Conservation (phyloP, 768 basidiomycete genomes). For the Candolleomyces eurysporus region DNA sequence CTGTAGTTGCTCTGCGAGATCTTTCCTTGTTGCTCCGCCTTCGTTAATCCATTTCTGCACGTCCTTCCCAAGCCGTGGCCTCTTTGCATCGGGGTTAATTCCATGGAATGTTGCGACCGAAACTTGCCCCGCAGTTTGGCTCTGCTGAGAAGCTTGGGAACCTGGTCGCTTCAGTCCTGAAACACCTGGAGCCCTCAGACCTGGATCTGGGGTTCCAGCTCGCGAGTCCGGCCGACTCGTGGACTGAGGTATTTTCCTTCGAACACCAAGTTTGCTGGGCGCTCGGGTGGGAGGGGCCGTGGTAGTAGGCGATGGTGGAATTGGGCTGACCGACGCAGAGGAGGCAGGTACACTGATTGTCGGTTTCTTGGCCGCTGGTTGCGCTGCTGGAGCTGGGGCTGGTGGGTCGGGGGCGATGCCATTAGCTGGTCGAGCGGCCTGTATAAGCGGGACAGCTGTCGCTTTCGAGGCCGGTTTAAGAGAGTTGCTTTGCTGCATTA, state of each 20-base stretch:
- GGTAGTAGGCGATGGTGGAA: neutral
- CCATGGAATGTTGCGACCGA: slow-evolving; percentile 44
- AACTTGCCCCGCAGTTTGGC: slow-evolving; percentile 25
- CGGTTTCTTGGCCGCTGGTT: slow-evolving; percentile 19
- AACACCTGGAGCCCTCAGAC: slow-evolving; percentile 29
- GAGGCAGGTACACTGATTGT: slow-evolving; percentile 39
- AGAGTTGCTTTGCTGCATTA: slow-evolving; percentile 81
- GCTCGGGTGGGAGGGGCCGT: slow-evolving; percentile 31
- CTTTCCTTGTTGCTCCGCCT: slow-evolving; percentile 77
- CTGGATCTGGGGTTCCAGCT: slow-evolving; percentile 37
- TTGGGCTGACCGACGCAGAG: neutral
- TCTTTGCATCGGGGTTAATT: slow-evolving; percentile 61
- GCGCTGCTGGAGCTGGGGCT: slow-evolving; percentile 20
- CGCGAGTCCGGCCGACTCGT: slow-evolving; percentile 52
- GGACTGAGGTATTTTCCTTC: slow-evolving; percentile 69
- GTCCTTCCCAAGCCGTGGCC: slow-evolving; percentile 70
- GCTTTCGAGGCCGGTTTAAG: slow-evolving; percentile 90
- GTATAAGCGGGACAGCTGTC: slow-evolving; percentile 84
- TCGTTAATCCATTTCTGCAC: slow-evolving; percentile 83
- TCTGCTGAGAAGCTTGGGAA: slow-evolving; percentile 18
- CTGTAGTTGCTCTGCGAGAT: slow-evolving; percentile 81
- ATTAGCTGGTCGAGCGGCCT: slow-evolving; percentile 65
- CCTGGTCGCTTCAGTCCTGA: slow-evolving; percentile 27
- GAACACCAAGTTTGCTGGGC: slow-evolving; percentile 55
- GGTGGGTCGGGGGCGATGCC: slow-evolving; percentile 22